Evolutionary conservation across 768 basidiomycete genomes (phyloP).

Genomic region (Cystobasidium ongulense): DNA sequence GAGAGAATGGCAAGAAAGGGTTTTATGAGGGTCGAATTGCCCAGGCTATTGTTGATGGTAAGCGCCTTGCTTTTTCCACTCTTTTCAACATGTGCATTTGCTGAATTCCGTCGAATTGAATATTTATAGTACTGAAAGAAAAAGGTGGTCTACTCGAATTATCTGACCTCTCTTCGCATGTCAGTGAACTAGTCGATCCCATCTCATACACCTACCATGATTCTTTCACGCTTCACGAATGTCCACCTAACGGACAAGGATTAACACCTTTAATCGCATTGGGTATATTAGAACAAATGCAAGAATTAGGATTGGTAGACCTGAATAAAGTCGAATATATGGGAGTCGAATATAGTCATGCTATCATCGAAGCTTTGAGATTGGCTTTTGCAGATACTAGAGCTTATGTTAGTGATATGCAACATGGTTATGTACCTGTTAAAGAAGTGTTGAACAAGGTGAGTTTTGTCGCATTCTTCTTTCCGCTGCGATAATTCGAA

Average conservation of each 20-base stretch:
- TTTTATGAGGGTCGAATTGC: constrained; percentile 91
- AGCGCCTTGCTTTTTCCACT: constrained; percentile 43
- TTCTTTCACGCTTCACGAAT: constrained; percentile 82
- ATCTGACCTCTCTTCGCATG: constrained; percentile 79
- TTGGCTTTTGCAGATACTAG: constrained; percentile 58
- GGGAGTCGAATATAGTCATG: constrained; percentile 77
- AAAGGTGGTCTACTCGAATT: constrained; percentile 89
- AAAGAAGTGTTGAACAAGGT: constrained; percentile 78
- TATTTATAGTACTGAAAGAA: constrained; percentile 56
- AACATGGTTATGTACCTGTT: constrained; percentile 66
- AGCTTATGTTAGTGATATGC: constrained; percentile 88
- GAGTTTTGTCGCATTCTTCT: constrained; percentile 4
- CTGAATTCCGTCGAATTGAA: background rate
- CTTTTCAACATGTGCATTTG: background rate
- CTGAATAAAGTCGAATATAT: constrained; percentile 80
- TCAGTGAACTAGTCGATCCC: constrained; percentile 71
- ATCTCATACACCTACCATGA: constrained; percentile 77
- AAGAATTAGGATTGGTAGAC: constrained; percentile 62
- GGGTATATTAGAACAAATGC: constrained; percentile 80
- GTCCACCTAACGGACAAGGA: constrained; percentile 97
- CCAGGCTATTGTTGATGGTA: constrained; percentile 66
- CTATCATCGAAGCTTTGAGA: constrained; percentile 49
- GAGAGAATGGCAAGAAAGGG: constrained; percentile 73
- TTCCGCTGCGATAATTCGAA: too few relatives aligned
- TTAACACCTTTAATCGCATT: constrained; percentile 85